phyloP scores from a whole-genome alignment of 768 basidiomycete species.

The Cystobasidiopsis lactophilus region DNA sequence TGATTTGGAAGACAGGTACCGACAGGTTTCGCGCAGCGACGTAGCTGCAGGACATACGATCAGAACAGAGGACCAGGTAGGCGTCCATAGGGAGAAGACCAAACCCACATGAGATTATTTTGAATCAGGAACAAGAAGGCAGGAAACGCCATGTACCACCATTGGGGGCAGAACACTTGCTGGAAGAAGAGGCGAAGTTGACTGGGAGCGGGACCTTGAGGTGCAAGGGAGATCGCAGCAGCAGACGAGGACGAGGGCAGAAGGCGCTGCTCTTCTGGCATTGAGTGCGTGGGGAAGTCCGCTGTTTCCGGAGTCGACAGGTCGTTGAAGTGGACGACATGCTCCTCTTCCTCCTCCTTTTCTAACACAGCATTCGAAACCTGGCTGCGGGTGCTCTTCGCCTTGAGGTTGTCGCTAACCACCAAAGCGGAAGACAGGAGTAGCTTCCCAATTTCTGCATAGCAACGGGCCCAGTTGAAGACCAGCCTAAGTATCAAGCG shows the following conservation, averaged over 20 bases:
- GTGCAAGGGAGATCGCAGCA: background rate
- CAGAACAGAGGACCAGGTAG: background rate
- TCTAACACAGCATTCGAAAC: conserved; percentile 10
- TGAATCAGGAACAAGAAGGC: conserved; percentile 53
- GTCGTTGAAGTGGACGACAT: conserved; percentile 9
- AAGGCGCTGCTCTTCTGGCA: background rate
- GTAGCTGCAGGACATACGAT: conserved; percentile 42
- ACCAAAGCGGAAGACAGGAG: conserved; percentile 16
- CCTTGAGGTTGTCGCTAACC: conserved; percentile 12
- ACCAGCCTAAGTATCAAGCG: background rate
- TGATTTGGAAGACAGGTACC: conserved; percentile 20
- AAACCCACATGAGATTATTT: conserved; percentile 31
- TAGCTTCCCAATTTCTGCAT: conserved; percentile 17
- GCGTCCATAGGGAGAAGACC: background rate
- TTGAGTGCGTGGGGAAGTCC: background rate
- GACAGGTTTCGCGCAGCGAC: conserved; percentile 44
- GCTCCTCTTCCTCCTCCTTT: background rate
- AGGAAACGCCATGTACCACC: conserved; percentile 90
- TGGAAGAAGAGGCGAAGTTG: too few species aligned
- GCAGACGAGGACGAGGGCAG: background rate
- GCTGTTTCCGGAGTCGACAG: conserved; percentile 8
- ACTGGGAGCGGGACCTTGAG: too few species aligned
- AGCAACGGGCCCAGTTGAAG: background rate
- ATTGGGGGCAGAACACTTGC: conserved; percentile 64
- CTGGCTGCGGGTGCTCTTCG: background rate